These are phyloP conservation scores for Geranium rotundifolium DNA, from an alignment of 345 rosid species.

Conservation along the genomic window DNA sequence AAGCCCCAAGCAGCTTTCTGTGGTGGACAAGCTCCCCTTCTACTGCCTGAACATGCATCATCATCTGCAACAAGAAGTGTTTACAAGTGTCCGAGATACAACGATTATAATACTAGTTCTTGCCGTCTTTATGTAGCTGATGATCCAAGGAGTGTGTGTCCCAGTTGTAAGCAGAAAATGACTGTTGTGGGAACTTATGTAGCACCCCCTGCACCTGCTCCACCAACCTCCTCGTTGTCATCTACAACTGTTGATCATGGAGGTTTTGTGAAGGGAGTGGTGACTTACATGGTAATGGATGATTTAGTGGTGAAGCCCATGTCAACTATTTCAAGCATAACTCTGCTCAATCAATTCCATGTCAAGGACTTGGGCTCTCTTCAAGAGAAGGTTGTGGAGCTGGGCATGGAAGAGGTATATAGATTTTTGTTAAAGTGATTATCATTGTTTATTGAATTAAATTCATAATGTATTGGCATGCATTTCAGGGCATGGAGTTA, in stretches of 20 bases:
- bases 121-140: not conserved
- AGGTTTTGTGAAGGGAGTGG: constrained; percentile 22
- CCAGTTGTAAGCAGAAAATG: not conserved
- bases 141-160: not conserved
- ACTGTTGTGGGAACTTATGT: not conserved
- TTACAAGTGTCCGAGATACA: not conserved
- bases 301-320: constrained; percentile 18
- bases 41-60: not conserved
- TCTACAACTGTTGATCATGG: not conserved
- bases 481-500: constrained; percentile 9
- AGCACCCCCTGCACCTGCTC: not conserved
- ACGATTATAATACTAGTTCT: not conserved
- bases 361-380: constrained; percentile 10
- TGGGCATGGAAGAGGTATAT: constrained; percentile 16
- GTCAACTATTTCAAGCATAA: constrained; percentile 14
- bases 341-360: constrained; percentile 15
- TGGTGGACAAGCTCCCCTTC: not conserved
- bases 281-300: constrained; percentile 26
- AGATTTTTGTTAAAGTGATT: not conserved
- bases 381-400: constrained; percentile 9
- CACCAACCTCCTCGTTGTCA: not conserved
- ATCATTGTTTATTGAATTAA: not conserved
- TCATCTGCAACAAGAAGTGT: not conserved
- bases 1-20: not conserved
- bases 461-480: not conserved